A percentile compares a stretch with the other conserved stretches of the same genome.
Evolutionary conservation across 768 basidiomycete genomes (phyloP).

Genomic region (Suillus subaureus): DNA sequence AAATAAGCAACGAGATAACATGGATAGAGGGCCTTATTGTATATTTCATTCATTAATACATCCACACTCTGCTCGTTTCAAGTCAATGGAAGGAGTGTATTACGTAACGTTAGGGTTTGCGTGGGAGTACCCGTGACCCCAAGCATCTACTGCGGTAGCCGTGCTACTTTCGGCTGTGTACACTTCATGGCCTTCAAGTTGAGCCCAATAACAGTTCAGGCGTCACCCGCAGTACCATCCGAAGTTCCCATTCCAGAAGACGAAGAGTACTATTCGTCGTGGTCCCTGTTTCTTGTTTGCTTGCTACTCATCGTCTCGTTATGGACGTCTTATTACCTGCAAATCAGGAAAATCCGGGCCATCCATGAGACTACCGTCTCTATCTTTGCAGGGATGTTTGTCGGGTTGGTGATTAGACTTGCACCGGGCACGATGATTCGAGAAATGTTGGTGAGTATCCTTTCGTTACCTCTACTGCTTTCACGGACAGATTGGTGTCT

Average conservation of each 20-base stretch:
- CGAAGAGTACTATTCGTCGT: constrained; percentile 89
- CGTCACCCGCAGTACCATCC: constrained; percentile 28
- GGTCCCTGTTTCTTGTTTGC: constrained; percentile 94
- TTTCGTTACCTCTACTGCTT: not conserved
- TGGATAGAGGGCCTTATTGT: not conserved
- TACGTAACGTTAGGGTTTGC: not conserved
- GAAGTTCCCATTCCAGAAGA: constrained; percentile 57
- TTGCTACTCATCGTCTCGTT: constrained; percentile 91
- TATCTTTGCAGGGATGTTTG: constrained; percentile 94
- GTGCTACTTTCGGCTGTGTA: not conserved
- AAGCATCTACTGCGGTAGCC: not conserved
- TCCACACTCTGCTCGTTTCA: not conserved
- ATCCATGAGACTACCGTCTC: constrained; percentile 96
- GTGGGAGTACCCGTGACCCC: not conserved
- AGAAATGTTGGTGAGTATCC: constrained; percentile 90
- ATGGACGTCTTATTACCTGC: constrained; percentile 96
- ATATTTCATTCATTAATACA: constrained; percentile 6
- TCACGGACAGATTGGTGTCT: too few relatives aligned
- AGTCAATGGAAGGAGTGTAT: not conserved
- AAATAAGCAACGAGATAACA: not conserved
- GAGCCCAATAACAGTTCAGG: constrained; percentile 37
- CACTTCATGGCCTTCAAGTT: constrained; percentile 40
- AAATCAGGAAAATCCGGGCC: constrained; percentile 93
- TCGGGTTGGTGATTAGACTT: constrained; percentile 87
- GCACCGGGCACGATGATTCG: constrained; percentile 93